Conservation (phyloP, 192 early-diverging fungal species). For the Gryganskiella cystojenkinii region DNA sequence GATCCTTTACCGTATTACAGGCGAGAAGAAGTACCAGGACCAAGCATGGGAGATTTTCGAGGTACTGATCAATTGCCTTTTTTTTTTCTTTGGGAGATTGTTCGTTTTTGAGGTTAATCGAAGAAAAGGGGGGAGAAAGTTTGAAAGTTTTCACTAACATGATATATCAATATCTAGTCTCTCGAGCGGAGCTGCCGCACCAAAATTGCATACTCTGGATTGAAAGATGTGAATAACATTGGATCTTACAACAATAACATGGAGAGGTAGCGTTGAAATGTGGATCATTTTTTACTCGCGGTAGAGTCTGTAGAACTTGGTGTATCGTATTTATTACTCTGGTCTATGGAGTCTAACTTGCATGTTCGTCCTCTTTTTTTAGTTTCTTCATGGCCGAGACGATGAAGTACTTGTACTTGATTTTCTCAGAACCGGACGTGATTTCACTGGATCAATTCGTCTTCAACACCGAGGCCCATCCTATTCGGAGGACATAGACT, state of each 20-base stretch:
- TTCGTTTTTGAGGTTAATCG: too few relatives aligned
- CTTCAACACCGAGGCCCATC: slow-evolving; percentile 97
- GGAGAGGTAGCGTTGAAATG: slow-evolving; percentile 67
- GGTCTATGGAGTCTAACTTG: too few relatives aligned
- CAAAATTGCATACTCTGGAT: slow-evolving; percentile 59
- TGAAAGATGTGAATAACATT: slow-evolving; percentile 48
- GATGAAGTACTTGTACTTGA: slow-evolving; percentile 93
- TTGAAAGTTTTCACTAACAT: too few relatives aligned
- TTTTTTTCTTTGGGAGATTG: not conserved
- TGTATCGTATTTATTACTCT: too few relatives aligned
- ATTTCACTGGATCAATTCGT: slow-evolving; percentile 86
- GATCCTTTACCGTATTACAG: slow-evolving; percentile 78
- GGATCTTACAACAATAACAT: slow-evolving; percentile 55
- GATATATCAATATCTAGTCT: slow-evolving; percentile 33
- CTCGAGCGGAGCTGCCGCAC: slow-evolving; percentile 61
- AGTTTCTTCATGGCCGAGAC: slow-evolving; percentile 96
- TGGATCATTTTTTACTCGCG: too few relatives aligned
- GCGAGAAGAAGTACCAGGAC: slow-evolving; percentile 71
- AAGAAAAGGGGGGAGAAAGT: too few relatives aligned
- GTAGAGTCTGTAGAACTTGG: not conserved
- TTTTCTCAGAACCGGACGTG: slow-evolving; percentile 73
- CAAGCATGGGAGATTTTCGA: slow-evolving; percentile 76
- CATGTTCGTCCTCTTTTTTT: not conserved
- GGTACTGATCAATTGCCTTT: slow-evolving; percentile 16
- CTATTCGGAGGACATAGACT: slow-evolving; percentile 62